Base-by-base conservation (phyloP, 371 early-diverging fungal genomes). In the Mortierella sp. region DNA sequence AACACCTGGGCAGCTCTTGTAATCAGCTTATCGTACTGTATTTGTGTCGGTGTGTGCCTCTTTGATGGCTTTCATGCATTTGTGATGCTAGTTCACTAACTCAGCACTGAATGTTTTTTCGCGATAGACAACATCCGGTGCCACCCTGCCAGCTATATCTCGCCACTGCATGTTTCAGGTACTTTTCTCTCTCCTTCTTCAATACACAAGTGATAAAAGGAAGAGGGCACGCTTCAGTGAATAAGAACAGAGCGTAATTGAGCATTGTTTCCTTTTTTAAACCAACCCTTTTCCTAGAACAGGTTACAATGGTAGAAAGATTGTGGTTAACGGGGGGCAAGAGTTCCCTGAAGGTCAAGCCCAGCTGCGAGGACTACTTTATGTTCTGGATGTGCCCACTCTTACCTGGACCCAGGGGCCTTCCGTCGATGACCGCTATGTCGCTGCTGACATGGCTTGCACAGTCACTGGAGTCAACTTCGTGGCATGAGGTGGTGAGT, bases 111-210 rank as follows among this genome's bases (percentile, higher is more conserved):
- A 10, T 4, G 28, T 26, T 0, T 60, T 28, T 31, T 3, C 5
- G 2, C 14, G 2, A 5, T 31, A 60, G 28, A 5, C 0, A 14
- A 60, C 31, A 13, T 14, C 3, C 4, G 60, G 60, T 28, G 31
- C 60, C 14, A 13, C 3, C 1, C 28, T 60, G 14, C 31, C 60
- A 6, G 14, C 9, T 16, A 60, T 60, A 14, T 60, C 60, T 31
- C 60, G 60, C 60, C 60, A 60, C 31, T 60, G 60, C 60, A 60
- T 60, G 60, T 60, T 10, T 28, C 28, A 60, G 60, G 60, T 28
- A 60, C 28, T n/a, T n/a, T n/a, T 24, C 9, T n/a, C n/a, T 8
- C 55, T 54, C 54, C n/a, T n/a, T n/a, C 10, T 55, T 55, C n/a
- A 9, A 26, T 3, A 26, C 58, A 26, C 26, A 21, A 24, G 6